Percentiles rank a stretch among this genome's conserved stretches.
Evolutionary conservation across 2,329 filamentous ascomycete genomes (phyloP).

Genomic region (Chaetomium globosum): DNA sequence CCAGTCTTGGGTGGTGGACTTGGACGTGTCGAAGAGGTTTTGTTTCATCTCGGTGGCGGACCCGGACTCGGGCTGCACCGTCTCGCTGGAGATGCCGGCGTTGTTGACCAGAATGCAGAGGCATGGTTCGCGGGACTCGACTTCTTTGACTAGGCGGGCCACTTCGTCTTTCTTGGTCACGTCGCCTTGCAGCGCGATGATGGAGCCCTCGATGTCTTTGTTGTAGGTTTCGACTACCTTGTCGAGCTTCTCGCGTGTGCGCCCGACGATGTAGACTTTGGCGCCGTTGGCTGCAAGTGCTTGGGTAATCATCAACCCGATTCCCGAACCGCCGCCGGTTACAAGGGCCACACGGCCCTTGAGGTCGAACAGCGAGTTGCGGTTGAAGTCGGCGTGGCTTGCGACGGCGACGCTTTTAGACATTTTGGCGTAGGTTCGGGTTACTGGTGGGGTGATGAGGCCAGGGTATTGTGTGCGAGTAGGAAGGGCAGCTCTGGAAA

Average conservation of each 20-base stretch:
- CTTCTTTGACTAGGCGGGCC: slow-evolving; percentile 58
- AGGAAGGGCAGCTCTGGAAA: neutral
- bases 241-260: slow-evolving; percentile 64
- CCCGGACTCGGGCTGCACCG: slow-evolving; percentile 58
- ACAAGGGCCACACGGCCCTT: slow-evolving; percentile 49
- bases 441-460: neutral
- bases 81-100: slow-evolving; percentile 61
- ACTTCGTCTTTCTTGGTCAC: slow-evolving; percentile 65
- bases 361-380: slow-evolving; percentile 54
- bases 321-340: slow-evolving; percentile 43
- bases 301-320: slow-evolving; percentile 43
- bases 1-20: slow-evolving; percentile 67
- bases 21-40: slow-evolving; percentile 68
- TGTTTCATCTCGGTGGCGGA: slow-evolving; percentile 56
- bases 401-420: slow-evolving; percentile 39
- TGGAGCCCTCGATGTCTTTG: slow-evolving; percentile 56
- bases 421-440: slow-evolving; percentile 33
- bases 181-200: slow-evolving; percentile 63
- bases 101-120: slow-evolving; percentile 71
- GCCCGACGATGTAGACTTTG: slow-evolving; percentile 71
- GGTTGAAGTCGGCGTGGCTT: slow-evolving; percentile 41
- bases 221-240: slow-evolving; percentile 61
- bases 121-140: slow-evolving; percentile 57
- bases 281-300: slow-evolving; percentile 62
- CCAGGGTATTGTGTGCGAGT: neutral